Percentiles rank a stretch among this genome's conserved stretches.
Evolutionary conservation across 169 alveolate species (phyloP).

Genomic region (Plasmodium vivax): DNA sequence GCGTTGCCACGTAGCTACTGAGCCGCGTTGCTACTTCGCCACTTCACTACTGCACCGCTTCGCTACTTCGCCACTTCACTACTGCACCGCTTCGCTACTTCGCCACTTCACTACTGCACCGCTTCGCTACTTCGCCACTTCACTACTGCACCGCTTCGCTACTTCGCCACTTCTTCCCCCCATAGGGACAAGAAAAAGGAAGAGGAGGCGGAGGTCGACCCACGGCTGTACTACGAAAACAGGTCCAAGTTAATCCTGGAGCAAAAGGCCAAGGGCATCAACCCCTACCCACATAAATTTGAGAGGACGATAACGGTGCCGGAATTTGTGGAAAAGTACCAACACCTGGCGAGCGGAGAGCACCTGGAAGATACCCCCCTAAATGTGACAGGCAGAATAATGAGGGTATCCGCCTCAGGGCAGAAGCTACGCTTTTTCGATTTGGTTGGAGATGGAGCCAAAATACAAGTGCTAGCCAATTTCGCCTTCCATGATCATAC

Average conservation of each 20-base stretch:
- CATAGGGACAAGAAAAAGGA: constrained; percentile 59
- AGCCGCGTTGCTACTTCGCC: background rate
- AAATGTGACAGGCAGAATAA: constrained; percentile 94
- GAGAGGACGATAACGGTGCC: constrained; percentile 89
- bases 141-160: background rate
- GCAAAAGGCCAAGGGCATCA: constrained; percentile 77
- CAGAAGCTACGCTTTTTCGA: constrained; percentile 93
- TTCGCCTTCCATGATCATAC: constrained; percentile 82
- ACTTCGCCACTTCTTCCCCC: background rate
- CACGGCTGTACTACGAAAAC: constrained; percentile 79
- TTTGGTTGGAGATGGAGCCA: constrained; percentile 90
- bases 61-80: background rate
- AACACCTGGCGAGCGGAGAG: constrained; percentile 89
- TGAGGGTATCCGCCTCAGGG: constrained; percentile 91
- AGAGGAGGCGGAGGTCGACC: constrained; percentile 80
- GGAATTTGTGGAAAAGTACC: constrained; percentile 90
- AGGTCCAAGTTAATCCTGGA: constrained; percentile 79
- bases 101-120: background rate
- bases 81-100: background rate
- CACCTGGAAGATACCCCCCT: constrained; percentile 87
- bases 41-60: background rate
- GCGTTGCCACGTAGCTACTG: background rate
- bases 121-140: background rate
- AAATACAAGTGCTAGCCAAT: constrained; percentile 92
- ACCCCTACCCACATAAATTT: constrained; percentile 85